Conservation (phyloP, 1,284 basidiomycete genomes). For the Fistulina hepatica region DNA sequence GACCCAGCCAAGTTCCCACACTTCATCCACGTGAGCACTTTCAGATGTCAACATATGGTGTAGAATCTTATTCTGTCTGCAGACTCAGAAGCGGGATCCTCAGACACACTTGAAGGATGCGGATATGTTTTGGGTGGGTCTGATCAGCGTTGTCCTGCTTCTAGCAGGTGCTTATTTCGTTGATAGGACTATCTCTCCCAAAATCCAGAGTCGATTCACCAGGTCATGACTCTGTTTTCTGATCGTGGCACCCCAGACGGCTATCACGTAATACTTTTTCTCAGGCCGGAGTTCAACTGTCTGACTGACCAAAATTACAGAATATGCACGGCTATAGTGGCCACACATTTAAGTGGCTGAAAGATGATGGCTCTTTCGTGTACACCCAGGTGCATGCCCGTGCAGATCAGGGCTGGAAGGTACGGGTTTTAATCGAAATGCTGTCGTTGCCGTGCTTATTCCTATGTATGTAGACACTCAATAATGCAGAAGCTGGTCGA, state of each 20-base stretch:
- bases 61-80: slow-evolving; percentile 45
- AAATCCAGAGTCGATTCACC: slow-evolving; percentile 88
- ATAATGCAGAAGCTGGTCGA: neutral
- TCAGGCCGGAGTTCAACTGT: neutral
- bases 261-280: slow-evolving; percentile 4
- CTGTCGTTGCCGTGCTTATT: neutral
- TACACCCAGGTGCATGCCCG: slow-evolving; percentile 63
- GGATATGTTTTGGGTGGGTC: slow-evolving; percentile 66
- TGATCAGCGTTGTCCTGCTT: slow-evolving; percentile 8
- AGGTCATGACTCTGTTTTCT: slow-evolving; percentile 69
- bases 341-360: slow-evolving; percentile 42
- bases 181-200: slow-evolving; percentile 74
- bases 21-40: slow-evolving; percentile 13
- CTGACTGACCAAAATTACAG: neutral
- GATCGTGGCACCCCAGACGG: slow-evolving; percentile 23
- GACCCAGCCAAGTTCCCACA: slow-evolving; percentile 52
- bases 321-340: slow-evolving; percentile 46
- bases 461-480: neutral
- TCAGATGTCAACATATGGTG: neutral
- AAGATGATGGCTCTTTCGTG: slow-evolving; percentile 51
- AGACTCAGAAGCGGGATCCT: slow-evolving; percentile 73
- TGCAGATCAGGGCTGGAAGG: slow-evolving; percentile 53
- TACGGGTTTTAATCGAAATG: slow-evolving; percentile 11
- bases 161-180: slow-evolving; percentile 8
- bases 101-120: slow-evolving; percentile 76